Conservation (phyloP, 176 grass and related monocot species). For the Puya raimondii region DNA sequence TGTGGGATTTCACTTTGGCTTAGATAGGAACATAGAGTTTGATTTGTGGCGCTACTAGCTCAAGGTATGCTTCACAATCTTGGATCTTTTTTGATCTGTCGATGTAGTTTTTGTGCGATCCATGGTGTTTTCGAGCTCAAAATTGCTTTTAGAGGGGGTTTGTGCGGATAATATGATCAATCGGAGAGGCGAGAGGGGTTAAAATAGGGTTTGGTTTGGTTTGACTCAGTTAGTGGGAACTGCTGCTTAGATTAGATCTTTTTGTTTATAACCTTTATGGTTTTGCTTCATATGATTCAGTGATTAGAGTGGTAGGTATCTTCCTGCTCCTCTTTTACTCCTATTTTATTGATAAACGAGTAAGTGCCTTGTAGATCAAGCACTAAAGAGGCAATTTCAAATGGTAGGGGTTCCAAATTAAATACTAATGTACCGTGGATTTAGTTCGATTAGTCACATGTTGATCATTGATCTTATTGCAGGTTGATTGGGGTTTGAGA, state of each 20-base stretch:
- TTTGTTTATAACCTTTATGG: not conserved
- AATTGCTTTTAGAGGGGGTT: no score
- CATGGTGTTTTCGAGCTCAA: no score
- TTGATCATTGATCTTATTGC: slow-evolving; percentile 14
- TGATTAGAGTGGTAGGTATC: not conserved
- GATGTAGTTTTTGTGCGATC: no score
- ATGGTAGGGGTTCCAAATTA: not conserved
- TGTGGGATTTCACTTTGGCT: no score
- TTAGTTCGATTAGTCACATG: not conserved
- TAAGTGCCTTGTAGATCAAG: not conserved
- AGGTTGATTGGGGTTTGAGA: slow-evolving; percentile 18
- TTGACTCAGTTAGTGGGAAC: not conserved
- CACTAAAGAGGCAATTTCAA: not conserved
- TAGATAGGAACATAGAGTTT: no score
- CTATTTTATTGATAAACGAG: not conserved
- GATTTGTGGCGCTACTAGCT: no score
- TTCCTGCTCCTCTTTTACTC: not conserved
- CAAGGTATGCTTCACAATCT: no score
- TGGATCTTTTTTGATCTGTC: no score
- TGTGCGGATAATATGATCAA: no score
- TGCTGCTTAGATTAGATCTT: not conserved
- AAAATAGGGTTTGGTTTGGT: not conserved
- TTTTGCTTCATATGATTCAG: not conserved
- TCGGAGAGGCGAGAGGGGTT: no score
- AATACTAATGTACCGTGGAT: not conserved